Evolutionary conservation across 2,329 filamentous ascomycete genomes (phyloP), one percentile per base, ranked within the genome.

Genomic region (Grosmannia clavigera): DNA sequence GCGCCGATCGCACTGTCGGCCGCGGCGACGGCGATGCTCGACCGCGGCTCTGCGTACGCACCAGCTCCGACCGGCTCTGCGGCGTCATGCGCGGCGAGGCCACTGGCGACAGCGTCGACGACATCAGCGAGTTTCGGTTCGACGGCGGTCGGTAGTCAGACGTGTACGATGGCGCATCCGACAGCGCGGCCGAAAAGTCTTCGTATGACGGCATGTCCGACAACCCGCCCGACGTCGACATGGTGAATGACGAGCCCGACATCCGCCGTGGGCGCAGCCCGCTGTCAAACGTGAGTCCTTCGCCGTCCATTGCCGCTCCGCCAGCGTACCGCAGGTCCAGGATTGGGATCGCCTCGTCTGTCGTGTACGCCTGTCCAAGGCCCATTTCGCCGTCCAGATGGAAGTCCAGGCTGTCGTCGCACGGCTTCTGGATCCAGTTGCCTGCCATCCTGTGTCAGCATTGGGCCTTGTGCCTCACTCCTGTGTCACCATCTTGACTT

Each of bases 211-310:
- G 79, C 70, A 88, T 82, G 66, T 89, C 86, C 5, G 84, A 86
- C 51, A 87, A 74, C 27, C 78, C 78, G 27, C 84, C 80, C 51
- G 80, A 80, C 0, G 81, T 88, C 19, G 86, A 89, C 73, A 89
- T 80, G 48, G 85, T 87, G 67, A 88, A 87, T 1, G 86, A 88
- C 2, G 86, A 88, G 55, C 85, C 85, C 25, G 86, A 88, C 76
- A 88, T 81, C 63, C 85, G 80, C 61, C 85, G 79, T 55, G 79
- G 76, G 63, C 81, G 79, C 54, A 79, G 71, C n/a, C 73, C 74
- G 59, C 77, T 73, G 50, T 83, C 81, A 62, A 80, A 76, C 61
- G 74, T 74, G 62, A 80, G 67, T 40, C 72, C 64, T 43, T 83
- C 80, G 59, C 74, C 72, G n/a, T 84, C 81, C 70, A 76, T 65